Conservation (phyloP, 2,329 filamentous ascomycete species). For the Cladosporium sp. region DNA sequence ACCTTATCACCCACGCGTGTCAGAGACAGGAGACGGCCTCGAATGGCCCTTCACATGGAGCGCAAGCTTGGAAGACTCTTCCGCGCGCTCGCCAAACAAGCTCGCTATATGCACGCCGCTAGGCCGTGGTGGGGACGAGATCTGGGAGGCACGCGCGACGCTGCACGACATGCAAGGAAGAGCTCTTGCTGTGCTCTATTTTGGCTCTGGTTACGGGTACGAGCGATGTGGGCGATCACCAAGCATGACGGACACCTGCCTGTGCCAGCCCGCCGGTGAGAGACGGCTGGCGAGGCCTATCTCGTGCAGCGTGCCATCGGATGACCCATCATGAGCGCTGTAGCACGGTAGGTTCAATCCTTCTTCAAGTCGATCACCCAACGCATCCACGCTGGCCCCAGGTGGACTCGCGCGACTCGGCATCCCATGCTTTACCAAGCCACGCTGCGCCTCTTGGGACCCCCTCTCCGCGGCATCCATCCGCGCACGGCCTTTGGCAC, state of each 20-base stretch:
- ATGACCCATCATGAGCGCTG: neutral
- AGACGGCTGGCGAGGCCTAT: too few species aligned
- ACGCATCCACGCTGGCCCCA: neutral
- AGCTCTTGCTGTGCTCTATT: constrained; percentile 1
- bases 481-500: neutral
- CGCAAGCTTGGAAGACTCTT: neutral
- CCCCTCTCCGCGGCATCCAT: neutral
- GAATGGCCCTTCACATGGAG: neutral
- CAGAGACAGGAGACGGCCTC: neutral
- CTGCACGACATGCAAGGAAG: constrained; percentile 3
- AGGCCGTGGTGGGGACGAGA: neutral
- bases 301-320: neutral
- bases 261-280: neutral
- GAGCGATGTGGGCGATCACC: neutral
- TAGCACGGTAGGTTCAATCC: neutral
- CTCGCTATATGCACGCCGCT: neutral
- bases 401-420: neutral
- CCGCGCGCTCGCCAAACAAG: neutral
- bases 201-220: neutral
- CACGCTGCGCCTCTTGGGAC: neutral
- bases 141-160: neutral
- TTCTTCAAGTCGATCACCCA: neutral
- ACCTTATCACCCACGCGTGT: neutral
- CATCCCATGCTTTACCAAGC: neutral
- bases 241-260: neutral